phyloP scores from a whole-genome alignment of 495 filamentous ascomycete species.

The Penicillium canescens region DNA sequence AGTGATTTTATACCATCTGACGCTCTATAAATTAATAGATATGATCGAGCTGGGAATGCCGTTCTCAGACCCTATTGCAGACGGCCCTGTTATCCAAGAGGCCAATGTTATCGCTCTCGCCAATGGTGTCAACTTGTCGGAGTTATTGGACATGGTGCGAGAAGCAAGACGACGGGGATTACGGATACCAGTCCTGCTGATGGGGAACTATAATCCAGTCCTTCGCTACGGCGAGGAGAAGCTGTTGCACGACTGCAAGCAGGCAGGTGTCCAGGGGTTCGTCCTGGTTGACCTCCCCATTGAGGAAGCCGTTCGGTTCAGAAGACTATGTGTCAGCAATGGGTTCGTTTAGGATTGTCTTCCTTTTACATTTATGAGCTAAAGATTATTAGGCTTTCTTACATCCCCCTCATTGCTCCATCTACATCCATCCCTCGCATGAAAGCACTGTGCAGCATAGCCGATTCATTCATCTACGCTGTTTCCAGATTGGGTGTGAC shows the following conservation, averaged over 20 bases:
- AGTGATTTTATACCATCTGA: no score
- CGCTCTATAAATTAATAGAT: no score
- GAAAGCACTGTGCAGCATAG: conserved; percentile 92
- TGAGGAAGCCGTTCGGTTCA: conserved; percentile 89
- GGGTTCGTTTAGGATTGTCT: no score
- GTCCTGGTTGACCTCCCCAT: conserved; percentile 94
- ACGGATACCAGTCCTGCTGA: conserved; percentile 73
- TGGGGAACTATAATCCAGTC: conserved; percentile 94
- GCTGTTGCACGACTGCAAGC: conserved; percentile 77
- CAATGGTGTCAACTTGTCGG: conserved; percentile 73
- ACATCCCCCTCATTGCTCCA: conserved; percentile 91
- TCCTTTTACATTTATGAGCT: no score
- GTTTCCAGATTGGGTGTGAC: conserved; percentile 96
- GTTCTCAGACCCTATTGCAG: conserved; percentile 88
- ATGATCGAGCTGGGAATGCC: conserved; percentile 59
- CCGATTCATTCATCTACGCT: conserved; percentile 97
- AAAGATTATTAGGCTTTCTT: conserved; percentile 91
- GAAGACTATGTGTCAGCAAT: conserved; percentile 71
- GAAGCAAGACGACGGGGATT: conserved; percentile 69
- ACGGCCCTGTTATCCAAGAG: conserved; percentile 82
- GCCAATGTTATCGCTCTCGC: conserved; percentile 74
- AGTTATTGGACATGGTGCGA: conserved; percentile 69
- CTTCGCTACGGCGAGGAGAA: conserved; percentile 90
- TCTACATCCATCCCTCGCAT: conserved; percentile 84
- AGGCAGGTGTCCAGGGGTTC: conserved; percentile 91